These are phyloP conservation scores for Triticum dicoccoides DNA, from an alignment of 176 grass and related monocot species.

Conservation along the genomic window DNA sequence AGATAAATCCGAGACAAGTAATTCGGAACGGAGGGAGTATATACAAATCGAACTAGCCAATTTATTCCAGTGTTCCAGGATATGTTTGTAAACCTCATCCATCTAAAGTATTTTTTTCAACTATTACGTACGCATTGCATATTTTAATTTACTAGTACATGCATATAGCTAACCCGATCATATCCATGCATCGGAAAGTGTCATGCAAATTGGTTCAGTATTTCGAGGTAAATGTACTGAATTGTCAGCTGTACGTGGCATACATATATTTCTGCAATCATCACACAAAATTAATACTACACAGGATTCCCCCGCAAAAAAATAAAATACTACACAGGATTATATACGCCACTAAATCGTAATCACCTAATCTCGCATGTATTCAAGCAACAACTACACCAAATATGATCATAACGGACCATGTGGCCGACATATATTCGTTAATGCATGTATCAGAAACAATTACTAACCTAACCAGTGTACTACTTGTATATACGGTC, in stretches of 20 bases:
- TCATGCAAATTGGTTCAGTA: too few species aligned
- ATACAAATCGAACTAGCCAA: too few species aligned
- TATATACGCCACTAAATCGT: background rate
- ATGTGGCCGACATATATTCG: background rate
- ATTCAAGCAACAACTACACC: background rate
- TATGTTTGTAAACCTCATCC: too few species aligned
- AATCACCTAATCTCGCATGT: background rate
- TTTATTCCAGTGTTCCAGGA: too few species aligned
- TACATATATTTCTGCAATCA: background rate
- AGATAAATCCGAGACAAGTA: too few species aligned
- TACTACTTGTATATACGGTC: constrained; percentile 6
- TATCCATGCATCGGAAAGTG: too few species aligned
- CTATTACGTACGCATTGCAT: too few species aligned
- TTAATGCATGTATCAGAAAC: background rate
- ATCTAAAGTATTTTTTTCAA: too few species aligned
- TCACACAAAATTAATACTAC: background rate
- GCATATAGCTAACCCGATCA: too few species aligned
- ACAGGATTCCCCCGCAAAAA: background rate
- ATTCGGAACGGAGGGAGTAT: too few species aligned
- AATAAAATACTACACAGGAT: too few species aligned
- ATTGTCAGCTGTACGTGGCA: background rate
- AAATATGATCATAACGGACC: background rate
- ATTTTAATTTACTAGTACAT: too few species aligned
- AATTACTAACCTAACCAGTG: background rate
- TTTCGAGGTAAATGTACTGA: background rate